Percentiles rank a stretch among this genome's conserved stretches.
These are phyloP conservation scores for Phytophthora macrochlamydospora DNA, from an alignment of 352 stramenopile genomes.

Conservation along the genomic window DNA sequence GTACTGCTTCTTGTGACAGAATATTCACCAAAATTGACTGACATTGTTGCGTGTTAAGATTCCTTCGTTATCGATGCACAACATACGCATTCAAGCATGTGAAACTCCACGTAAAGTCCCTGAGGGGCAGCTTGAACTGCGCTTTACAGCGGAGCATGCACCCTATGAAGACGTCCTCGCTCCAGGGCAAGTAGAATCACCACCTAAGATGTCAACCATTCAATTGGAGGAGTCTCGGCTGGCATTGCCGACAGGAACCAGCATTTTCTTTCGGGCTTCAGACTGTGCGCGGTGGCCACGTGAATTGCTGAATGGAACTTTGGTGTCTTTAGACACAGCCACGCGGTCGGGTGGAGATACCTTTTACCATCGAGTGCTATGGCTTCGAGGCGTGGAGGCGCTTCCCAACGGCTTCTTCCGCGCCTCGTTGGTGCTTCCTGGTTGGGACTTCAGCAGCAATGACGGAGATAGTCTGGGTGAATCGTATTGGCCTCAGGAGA, in stretches of 20 bases:
- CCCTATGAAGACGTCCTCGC: too few species aligned
- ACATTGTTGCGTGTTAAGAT: conserved; percentile 38
- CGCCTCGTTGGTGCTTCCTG: conserved; percentile 48
- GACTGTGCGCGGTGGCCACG: conserved; percentile 54
- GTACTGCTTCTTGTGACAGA: conserved; percentile 3
- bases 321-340: conserved; percentile 13
- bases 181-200: not conserved
- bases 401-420: conserved; percentile 73
- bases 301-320: conserved; percentile 65
- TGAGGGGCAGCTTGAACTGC: not conserved
- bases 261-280: conserved; percentile 57
- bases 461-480: conserved; percentile 14
- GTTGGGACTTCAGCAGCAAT: conserved; percentile 20
- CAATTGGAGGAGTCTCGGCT: conserved; percentile 36
- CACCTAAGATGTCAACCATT: conserved; percentile 11
- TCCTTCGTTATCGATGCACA: conserved; percentile 42
- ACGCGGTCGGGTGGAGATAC: conserved; percentile 14
- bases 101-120: not conserved
- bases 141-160: conserved; percentile 1
- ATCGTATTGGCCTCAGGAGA: conserved; percentile 47
- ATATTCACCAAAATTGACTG: not conserved
- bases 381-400: conserved; percentile 65
- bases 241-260: conserved; percentile 39
- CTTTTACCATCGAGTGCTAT: conserved; percentile 69
- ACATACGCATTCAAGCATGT: conserved; percentile 20